Evolutionary conservation across 768 basidiomycete genomes (phyloP).

Genomic region (Lepiota brunneoincarnata): DNA sequence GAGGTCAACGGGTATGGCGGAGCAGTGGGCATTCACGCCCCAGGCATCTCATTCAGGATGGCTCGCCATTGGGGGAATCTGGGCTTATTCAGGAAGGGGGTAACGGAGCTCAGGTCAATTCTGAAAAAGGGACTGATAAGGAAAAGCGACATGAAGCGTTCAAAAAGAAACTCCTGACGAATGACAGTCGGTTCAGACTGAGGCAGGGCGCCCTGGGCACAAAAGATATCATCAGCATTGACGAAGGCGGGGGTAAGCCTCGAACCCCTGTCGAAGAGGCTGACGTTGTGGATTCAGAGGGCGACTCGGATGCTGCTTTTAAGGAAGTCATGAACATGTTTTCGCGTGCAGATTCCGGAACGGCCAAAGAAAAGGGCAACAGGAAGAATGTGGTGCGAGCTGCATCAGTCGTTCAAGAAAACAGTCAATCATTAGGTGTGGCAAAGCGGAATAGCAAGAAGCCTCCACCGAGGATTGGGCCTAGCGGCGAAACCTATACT

Average conservation of each 20-base stretch:
- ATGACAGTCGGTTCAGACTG: conserved; percentile 37
- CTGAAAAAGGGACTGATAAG: conserved; percentile 15
- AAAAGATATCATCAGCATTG: conserved; percentile 12
- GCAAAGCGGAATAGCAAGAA: conserved; percentile 25
- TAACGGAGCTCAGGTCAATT: neutral
- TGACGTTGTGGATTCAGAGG: conserved; percentile 19
- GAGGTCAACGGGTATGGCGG: conserved; percentile 1
- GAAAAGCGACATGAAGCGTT: conserved; percentile 39
- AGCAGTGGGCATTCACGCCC: conserved; percentile 2
- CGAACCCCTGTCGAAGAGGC: conserved; percentile 12
- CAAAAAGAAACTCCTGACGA: conserved; percentile 47
- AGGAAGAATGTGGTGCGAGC: conserved; percentile 16
- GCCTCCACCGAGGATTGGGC: conserved; percentile 47
- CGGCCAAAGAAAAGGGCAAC: conserved; percentile 34
- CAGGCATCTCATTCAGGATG: neutral
- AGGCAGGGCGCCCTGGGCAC: conserved; percentile 9
- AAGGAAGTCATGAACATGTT: conserved; percentile 47
- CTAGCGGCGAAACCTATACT: conserved; percentile 70
- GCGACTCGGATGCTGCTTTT: conserved; percentile 42
- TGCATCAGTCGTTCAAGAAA: conserved; percentile 10
- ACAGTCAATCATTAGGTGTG: conserved; percentile 19
- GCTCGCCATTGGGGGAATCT: neutral
- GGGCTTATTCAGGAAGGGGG: neutral
- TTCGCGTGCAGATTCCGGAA: conserved; percentile 22
- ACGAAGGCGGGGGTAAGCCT: conserved; percentile 8